Evolutionary conservation across 2,329 filamentous ascomycete species (phyloP), one percentile per base, ranked within the genome.

Genomic region (Ophioceras dolichostomum): DNA sequence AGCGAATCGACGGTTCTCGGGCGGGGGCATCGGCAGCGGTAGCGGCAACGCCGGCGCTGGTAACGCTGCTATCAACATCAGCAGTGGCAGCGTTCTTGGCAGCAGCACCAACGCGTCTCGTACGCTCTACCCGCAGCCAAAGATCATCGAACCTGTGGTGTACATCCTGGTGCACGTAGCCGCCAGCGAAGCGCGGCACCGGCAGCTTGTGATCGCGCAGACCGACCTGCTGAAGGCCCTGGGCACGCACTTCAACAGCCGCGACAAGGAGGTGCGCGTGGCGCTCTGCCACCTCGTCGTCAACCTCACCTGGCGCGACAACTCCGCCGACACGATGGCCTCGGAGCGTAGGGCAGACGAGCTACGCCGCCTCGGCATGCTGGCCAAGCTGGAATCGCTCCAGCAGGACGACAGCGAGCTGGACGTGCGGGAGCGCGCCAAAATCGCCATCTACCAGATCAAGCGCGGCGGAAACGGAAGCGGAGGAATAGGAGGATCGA

Each of bases 161-260:
- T 91, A 79, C 53, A 79, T 95, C 39, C 68, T 96, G 34, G 80
- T 91, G 12, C 87, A 96, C 60, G 76, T 96, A 48, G 86, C 87
- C 14, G 89, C 88, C 9, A 85, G 85, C 45, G 67, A 79, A 10
- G 77, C 86, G 3, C 71, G 74, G 21, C 86, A 95, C 57, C 77
- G 86, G 39, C 78, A 88, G 50, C 61, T 85, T 13, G 67, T 94
- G 10, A 75, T 93, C 37, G 69, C 77, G 3, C 87, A 95, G 56
- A 80, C 75, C 2, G 73, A 81, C 10, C 65, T 96, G 4, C 67
- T 96, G 41, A 76, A 73, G 48, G 71, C 81, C 34, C 65, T 94
- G 33, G 70, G 80, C 8, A 73, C 74, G 13, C 78, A 94, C 39
- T 83, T 91, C 48, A 72, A 65, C 32, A 84, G 86, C 56, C 71